Conservation (phyloP, 768 basidiomycete genomes). For the Mrakia hoshinonis region DNA sequence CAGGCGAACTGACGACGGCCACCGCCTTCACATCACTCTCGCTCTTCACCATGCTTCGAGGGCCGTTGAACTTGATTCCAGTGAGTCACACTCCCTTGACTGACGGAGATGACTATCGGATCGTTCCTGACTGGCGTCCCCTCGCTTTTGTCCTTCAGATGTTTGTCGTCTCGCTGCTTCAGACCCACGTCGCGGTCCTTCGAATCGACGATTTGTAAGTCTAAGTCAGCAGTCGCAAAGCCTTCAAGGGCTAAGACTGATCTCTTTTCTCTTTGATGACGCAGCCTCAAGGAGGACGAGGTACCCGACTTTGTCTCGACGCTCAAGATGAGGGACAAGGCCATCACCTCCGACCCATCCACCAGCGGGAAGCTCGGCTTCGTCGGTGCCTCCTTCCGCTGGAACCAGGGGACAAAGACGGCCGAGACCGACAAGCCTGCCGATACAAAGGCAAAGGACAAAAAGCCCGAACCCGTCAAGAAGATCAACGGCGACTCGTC, state of each 20-base stretch:
- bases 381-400: constrained; percentile 54
- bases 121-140: too few relatives aligned
- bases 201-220: constrained; percentile 48
- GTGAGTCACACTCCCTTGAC: neutral
- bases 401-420: constrained; percentile 50
- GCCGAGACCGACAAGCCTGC: constrained; percentile 36
- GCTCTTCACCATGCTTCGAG: constrained; percentile 72
- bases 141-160: constrained; percentile 30
- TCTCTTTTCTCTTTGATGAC: too few relatives aligned
- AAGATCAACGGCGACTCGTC: neutral
- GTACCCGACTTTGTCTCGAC: constrained; percentile 63
- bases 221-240: too few relatives aligned
- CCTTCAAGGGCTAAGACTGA: too few relatives aligned
- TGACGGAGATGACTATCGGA: neutral
- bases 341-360: constrained; percentile 24
- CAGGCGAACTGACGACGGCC: constrained; percentile 64
- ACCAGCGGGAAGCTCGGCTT: constrained; percentile 49
- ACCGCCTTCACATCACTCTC: constrained; percentile 83
- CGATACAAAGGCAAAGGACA: constrained; percentile 14
- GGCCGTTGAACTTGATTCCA: constrained; percentile 10
- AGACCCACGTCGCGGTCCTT: constrained; percentile 58
- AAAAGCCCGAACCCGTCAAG: constrained; percentile 29
- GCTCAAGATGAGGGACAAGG: constrained; percentile 45
- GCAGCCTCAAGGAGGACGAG: constrained; percentile 61
- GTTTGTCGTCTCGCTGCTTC: constrained; percentile 66